A percentile compares a stretch with the other conserved stretches of the same genome.
phyloP scores from a whole-genome alignment of 768 basidiomycete genomes.

The Psilocybe tampanensis region DNA sequence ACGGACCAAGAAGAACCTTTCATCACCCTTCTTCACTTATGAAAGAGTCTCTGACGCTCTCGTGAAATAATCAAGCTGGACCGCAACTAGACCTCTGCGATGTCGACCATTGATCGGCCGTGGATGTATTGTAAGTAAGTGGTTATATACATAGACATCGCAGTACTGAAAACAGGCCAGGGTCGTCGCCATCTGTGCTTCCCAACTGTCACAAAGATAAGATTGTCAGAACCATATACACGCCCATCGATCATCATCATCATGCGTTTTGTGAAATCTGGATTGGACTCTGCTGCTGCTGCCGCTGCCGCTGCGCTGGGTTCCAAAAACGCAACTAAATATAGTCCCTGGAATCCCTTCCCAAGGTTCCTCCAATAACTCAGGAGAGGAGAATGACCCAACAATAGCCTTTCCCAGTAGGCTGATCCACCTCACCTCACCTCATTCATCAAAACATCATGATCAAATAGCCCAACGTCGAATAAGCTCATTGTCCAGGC shows the following conservation, averaged over 20 bases:
- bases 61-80: not conserved
- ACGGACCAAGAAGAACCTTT: not conserved
- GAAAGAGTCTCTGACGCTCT: not conserved
- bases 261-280: too few species aligned
- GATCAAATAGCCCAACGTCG: too few species aligned
- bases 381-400: not conserved
- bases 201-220: constrained; percentile 2
- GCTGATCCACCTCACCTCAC: too few species aligned
- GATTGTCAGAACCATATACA: not conserved
- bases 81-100: not conserved
- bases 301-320: too few species aligned
- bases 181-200: not conserved
- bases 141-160: too few species aligned
- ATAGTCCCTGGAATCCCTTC: not conserved
- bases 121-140: too few species aligned
- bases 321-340: not conserved
- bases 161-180: not conserved
- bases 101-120: not conserved
- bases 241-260: too few species aligned
- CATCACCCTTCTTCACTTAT: not conserved
- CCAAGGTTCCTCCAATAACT: not conserved
- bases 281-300: too few species aligned
- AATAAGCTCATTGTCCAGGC: not conserved
- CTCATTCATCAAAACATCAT: not conserved
- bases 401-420: not conserved